Conservation (phyloP, 805 yeast genomes). For the Metschnikowia peoriensis region DNA sequence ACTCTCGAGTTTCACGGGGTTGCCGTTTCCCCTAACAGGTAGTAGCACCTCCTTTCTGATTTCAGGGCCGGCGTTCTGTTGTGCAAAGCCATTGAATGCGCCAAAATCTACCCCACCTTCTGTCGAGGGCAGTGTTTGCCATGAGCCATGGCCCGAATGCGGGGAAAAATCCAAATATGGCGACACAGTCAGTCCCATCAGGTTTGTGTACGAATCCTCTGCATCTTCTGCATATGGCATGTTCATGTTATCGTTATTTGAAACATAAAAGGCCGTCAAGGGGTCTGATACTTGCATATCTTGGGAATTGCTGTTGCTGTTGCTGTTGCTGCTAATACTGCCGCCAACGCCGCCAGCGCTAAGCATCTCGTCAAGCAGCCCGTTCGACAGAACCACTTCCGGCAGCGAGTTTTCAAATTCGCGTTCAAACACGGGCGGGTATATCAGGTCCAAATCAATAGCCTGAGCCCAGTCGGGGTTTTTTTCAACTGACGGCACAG, state of each 20-base stretch:
- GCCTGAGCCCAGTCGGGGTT: conserved; percentile 10
- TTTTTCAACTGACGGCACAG: conserved; percentile 14
- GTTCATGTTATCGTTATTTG: not conserved
- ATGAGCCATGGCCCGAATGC: conserved; percentile 1
- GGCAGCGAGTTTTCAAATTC: conserved; percentile 7
- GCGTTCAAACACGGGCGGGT: conserved; percentile 2
- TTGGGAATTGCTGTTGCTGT: not conserved
- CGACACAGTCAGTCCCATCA: conserved; percentile 6
- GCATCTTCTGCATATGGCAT: conserved; percentile 1
- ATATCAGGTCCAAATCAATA: conserved; percentile 4
- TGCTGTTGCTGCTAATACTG: too few relatives aligned
- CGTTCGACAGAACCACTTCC: conserved; percentile 6
- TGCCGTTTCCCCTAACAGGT: not conserved
- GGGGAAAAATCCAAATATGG: conserved; percentile 8
- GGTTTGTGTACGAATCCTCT: conserved; percentile 5
- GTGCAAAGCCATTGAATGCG: not conserved
- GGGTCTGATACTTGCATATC: not conserved
- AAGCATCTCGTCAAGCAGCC: conserved; percentile 6
- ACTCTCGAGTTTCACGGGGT: not conserved
- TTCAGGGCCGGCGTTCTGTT: not conserved
- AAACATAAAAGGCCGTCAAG: not conserved
- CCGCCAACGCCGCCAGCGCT: not conserved
- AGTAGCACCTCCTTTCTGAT: too few relatives aligned
- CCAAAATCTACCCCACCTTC: not conserved
- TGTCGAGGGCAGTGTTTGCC: not conserved